A percentile compares a stretch with the other conserved stretches of the same genome.
Evolutionary conservation across 1,284 basidiomycete species (phyloP).

Genomic region (Puccinia brachypodii): DNA sequence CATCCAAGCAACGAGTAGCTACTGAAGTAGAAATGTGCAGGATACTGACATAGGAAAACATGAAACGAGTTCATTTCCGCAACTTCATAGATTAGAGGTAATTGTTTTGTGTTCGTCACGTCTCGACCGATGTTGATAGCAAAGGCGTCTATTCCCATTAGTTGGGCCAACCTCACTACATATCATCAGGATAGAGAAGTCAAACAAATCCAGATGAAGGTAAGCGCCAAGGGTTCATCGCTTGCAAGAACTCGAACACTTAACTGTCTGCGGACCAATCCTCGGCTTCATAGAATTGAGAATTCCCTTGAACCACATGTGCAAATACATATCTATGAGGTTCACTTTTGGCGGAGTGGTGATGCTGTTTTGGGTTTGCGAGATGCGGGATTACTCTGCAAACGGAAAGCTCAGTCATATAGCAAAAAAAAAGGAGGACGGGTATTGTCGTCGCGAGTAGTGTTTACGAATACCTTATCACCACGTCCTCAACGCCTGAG

Average conservation of each 20-base stretch:
- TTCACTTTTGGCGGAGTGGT: neutral
- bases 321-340: constrained; percentile 39
- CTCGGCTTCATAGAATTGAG: constrained; percentile 24
- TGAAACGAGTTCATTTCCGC: constrained; percentile 33
- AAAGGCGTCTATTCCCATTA: constrained; percentile 44
- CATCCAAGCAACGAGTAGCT: neutral
- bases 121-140: constrained; percentile 43
- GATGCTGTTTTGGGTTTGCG: neutral
- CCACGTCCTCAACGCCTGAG: neutral
- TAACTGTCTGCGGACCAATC: constrained; percentile 41
- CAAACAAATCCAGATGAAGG: neutral
- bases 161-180: constrained; percentile 19
- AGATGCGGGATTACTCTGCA: neutral
- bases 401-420: neutral
- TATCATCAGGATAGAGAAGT: neutral
- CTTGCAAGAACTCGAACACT: neutral
- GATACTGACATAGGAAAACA: constrained; percentile 27
- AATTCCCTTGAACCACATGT: constrained; percentile 42
- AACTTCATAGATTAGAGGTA: constrained; percentile 31
- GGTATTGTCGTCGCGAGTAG: neutral
- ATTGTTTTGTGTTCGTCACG: constrained; percentile 34
- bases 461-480: neutral
- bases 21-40: neutral
- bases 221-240: neutral
- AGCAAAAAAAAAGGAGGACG: no score